These are phyloP conservation scores for Scedosporium boydii DNA, from an alignment of 2,329 filamentous ascomycete species.

Conservation along the genomic window DNA sequence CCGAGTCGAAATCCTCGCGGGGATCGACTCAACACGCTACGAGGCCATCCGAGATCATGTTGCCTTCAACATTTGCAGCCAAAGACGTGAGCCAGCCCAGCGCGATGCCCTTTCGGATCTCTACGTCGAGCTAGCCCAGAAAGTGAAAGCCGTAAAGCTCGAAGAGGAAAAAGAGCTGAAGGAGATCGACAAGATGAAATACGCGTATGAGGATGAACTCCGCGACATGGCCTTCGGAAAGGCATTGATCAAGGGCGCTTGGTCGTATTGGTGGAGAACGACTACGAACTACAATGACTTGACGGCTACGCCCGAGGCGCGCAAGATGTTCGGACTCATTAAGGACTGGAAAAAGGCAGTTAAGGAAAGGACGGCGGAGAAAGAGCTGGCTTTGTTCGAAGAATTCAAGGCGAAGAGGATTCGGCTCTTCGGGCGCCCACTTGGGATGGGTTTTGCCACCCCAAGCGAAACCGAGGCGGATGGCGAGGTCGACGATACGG, in stretches of 20 bases:
- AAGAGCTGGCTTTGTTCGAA: background rate
- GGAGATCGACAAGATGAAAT: background rate
- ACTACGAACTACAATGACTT: background rate
- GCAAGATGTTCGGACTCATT: background rate
- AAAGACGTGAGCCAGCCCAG: background rate
- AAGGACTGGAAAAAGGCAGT: background rate
- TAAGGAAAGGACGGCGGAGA: background rate
- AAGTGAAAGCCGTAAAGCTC: background rate
- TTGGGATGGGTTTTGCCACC: background rate
- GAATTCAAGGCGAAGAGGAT: background rate
- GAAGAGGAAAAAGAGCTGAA: background rate
- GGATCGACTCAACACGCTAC: background rate
- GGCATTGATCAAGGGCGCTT: background rate
- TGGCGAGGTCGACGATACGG: too few species aligned
- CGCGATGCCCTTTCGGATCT: background rate
- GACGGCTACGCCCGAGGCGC: background rate
- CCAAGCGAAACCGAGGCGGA: too few species aligned
- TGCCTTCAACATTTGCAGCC: background rate
- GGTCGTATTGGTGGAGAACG: background rate
- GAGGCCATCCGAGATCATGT: background rate
- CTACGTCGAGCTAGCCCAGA: background rate
- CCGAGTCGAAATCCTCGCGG: too few species aligned
- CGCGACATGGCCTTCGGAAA: background rate
- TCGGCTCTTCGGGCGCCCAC: background rate
- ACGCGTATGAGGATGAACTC: background rate